Base-by-base conservation (phyloP, 2,329 filamentous ascomycete species). In the Botrytis byssoidea region DNA sequence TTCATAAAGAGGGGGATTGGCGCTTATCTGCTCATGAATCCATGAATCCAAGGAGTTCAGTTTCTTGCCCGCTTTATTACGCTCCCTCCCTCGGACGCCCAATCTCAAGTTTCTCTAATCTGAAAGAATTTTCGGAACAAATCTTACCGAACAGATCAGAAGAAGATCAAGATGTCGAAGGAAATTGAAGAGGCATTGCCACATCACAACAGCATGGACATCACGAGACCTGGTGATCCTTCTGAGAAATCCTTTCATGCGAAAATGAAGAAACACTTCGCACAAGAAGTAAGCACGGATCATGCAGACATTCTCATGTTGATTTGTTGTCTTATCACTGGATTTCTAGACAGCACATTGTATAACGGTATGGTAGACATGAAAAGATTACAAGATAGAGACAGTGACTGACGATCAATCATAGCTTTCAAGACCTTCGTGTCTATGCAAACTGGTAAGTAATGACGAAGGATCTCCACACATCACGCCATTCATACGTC, bases 291-390 rank as follows among this genome's bases (percentile, higher is more conserved):
- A 42, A 63, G 42, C 61, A 72, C 70, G 25, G 65, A 72, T 42
- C 55, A 68, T 55, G 70, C 70, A 29, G 40, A 72, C 44, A 44
- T 74, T 67, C 35, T 72, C 7, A 46, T 95, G 48, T 83, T 95
- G 6, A 83, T 88, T 46, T 93, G 91, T 82, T 95, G 94, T 81
- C 83, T 93, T 76, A 91, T 94, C 79, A 95, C 93, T 0, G 93
- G 93, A 6, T 84, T 95, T 20, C 86, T 94, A 12, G 93, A 95
- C 82, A 93, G 91, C 82, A 89, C 91, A 10, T 18, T 74, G 32
- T 74, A 74, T 60, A 72, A 72, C 55, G 70, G 73, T 74, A 72
- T 29, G n/a, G n/a, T 57, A 55, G 20, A 48, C 40, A 18, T 20
- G n/a, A 14, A 57, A 35, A 29, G 22, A n/a, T 14, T 37, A 7